phyloP scores from a whole-genome alignment of 169 alveolate species.

The Plasmodium inui region DNA sequence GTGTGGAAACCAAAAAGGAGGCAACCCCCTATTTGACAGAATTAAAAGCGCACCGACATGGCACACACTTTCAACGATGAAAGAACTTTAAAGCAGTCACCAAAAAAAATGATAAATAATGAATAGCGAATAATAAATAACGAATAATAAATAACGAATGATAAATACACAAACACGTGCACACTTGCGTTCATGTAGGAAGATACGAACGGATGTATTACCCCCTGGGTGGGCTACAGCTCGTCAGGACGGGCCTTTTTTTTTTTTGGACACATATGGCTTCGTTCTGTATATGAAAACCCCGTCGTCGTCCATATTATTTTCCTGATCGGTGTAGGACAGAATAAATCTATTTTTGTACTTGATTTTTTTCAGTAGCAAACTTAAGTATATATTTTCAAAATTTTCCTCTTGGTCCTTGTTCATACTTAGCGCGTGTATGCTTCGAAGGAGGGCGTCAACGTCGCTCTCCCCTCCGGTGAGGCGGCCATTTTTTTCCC shows the following conservation, averaged over 20 bases:
- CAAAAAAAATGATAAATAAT: too few species aligned
- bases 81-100: not conserved
- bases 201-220: not conserved
- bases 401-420: not conserved
- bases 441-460: slow-evolving; percentile 19
- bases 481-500: not conserved
- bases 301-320: slow-evolving; percentile 70
- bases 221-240: not conserved
- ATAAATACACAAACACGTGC: not conserved
- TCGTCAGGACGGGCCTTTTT: not conserved
- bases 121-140: too few species aligned
- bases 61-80: not conserved
- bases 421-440: slow-evolving; percentile 4
- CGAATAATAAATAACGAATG: not conserved
- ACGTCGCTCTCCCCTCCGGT: not conserved
- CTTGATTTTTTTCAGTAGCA: slow-evolving; percentile 69
- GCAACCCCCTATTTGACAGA: not conserved
- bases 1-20: not conserved
- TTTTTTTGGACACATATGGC: slow-evolving; percentile 46
- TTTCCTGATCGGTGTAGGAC: slow-evolving; percentile 27
- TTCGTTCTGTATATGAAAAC: slow-evolving; percentile 68
- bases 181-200: not conserved
- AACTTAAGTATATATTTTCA: slow-evolving; percentile 38
- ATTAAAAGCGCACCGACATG: not conserved
- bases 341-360: slow-evolving; percentile 26